Evolutionary conservation across 2,329 filamentous ascomycete species (phyloP), one percentile per base, ranked within the genome.

Genomic region (Blastomyces silverae): DNA sequence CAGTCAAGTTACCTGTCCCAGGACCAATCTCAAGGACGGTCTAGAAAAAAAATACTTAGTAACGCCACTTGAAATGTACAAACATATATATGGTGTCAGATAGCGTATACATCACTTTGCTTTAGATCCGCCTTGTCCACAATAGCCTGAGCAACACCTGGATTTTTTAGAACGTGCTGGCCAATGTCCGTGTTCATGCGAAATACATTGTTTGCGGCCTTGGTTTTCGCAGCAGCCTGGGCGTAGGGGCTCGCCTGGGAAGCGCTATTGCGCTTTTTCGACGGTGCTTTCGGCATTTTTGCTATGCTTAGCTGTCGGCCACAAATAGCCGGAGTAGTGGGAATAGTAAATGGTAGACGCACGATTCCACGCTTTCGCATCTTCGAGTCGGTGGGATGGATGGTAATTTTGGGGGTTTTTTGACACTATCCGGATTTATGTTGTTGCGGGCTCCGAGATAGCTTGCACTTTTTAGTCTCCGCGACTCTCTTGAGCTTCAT

Each of bases 181-280:
- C 93, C 92, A 69, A 94, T 85, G 76, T 93, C 86, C 71, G 89
- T 94, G 82, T 96, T 96, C 86, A 97, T 96, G 77, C 95, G 96
- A 85, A 97, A 97, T 78, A 97, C 91, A 72, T 90, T 92, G 80
- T 96, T 92, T 53, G 81, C 81, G 6, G 80, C 79, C 50, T 78
- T 76, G 28, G 80, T 73, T 75, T 85, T 85, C 62, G 78, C 73
- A 53, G 78, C 75, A 48, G 78, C 73, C 66, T 78, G 75, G 13
- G 74, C 72, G 67, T 79, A 79, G 11, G 78, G 77, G 39, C 70
- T 71, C 31, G 72, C 73, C 31, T 74, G 70, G 10, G 75, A 74
- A 64, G 79, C 76, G 66, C 78, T 78, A 69, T 82, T 79, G 75
- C 83, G 83, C 79, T 85, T 86, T 64, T 76, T 72, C n/a, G 77